Evolutionary conservation across 768 basidiomycete species (phyloP), one percentile per base, ranked within the genome.

Genomic region (Cantharellus cinnabarinus): DNA sequence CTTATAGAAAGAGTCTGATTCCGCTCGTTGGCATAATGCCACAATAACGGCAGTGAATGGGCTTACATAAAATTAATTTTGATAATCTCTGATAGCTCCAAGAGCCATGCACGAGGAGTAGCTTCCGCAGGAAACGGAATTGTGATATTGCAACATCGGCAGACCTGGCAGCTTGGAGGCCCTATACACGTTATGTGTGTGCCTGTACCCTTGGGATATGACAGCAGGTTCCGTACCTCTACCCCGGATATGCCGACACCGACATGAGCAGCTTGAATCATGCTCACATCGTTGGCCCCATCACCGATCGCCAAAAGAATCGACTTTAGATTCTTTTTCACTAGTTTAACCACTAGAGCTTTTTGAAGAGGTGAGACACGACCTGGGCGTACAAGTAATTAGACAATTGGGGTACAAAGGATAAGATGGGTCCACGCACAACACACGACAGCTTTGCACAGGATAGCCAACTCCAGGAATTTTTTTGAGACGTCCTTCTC

Each of bases 371-470:
- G 95, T 3, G 94, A 98, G 4, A 99, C 95, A 64, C 94, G 94
- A 71, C 90, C 89, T 89, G 62, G 20, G 35, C 63, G 10, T 38
- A 57, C 53, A 15, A 54, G 42, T 20, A 7, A 50, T 4, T 50
- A 41, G 3, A 5, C 50, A 55, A 29, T 3, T 5, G 0, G 48
- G 7, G 2, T 7, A 56, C 52, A 4, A 48, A 15, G 20, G 2
- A 0, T 0, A 38, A 10, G 14, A 7, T 4, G 29, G 35, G 10
- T 3, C 34, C 42, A 74, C 85, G 62, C 66, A 93, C 94, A 99
- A 70, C 94, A 98, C 42, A 99, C 84, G 55, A 98, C 95, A 39
- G 95, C 94, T 66, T 97, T 97, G 75, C 95, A 99, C 83, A 98
- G 83, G 64, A 97, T 81, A 0, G 94, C 94, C 42, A 99, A 73